Base-by-base conservation (phyloP, 2,329 filamentous ascomycete species). In the Sphaerulina vaccinii region DNA sequence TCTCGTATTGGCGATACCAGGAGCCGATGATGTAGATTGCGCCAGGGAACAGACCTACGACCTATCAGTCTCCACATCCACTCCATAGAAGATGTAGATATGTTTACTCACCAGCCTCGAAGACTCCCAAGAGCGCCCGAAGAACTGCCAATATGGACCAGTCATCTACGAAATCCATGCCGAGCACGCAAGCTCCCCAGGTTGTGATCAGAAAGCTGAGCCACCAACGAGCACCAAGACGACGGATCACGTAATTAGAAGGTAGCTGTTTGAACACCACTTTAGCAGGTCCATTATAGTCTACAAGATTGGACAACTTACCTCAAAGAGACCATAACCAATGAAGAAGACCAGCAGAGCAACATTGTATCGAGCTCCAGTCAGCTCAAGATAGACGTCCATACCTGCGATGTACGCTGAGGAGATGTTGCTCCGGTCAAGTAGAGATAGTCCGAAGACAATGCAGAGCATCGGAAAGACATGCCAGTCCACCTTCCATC, bases 371-470 rank as follows among this genome's bases (percentile, higher is more conserved):
- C 65, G 57, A 10, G 58, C 47, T 23, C 55, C 55, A 13, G 42
- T 55, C 21, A 68, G 51, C 3, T 62, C 60, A 64, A 75, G 53
- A 9, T 74, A 70, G 5, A 55, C 51, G 10, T 60, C 68, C 71
- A 75, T 74, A 50, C 77, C 88, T n/a, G 88, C 87, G 66, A 92
- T 85, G 45, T 80, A 81, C 33, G 86, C 87, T 18, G 81, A 75
- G 11, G 81, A 82, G 64, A 90, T 72, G 68, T 92, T 92, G 2
- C 85, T 88, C 32, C 88, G 78, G 65, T 92, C 88, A 81, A 92
- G 88, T 52, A 92, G 72, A 59, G 81, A 86, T 61, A 88, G 77
- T 65, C 85, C 57, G 37, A 68, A 68, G 15, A 68, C 61, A 15
- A 67, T 53, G 44, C 66, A 68, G 15, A 69, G 56, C 62, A 69